phyloP scores from a whole-genome alignment of 352 stramenopile species.

The Paralagenidium karlingii region DNA sequence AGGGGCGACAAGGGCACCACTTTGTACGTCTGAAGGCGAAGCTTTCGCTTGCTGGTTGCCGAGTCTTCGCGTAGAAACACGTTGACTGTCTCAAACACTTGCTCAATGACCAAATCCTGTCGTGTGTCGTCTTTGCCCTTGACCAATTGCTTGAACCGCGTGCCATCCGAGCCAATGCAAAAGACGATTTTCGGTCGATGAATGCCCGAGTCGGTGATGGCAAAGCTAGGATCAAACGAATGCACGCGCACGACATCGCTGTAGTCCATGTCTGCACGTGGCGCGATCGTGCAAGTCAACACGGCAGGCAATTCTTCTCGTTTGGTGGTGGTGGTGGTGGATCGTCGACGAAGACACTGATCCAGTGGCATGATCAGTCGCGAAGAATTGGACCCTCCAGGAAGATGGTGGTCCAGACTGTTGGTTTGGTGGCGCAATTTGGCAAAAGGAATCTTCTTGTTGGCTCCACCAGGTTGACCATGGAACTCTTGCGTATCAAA shows the following conservation, averaged over 20 bases:
- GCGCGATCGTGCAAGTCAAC: constrained; percentile 58
- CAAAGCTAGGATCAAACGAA: constrained; percentile 87
- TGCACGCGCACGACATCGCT: constrained; percentile 67
- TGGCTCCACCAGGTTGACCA: too few relatives aligned
- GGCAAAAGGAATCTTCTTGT: constrained; percentile 62
- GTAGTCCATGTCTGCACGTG: constrained; percentile 72
- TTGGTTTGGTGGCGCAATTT: constrained; percentile 16
- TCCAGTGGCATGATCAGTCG: constrained; percentile 31
- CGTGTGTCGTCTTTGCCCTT: constrained; percentile 88
- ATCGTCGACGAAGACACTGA: constrained; percentile 48
- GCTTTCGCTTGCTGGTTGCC: constrained; percentile 39
- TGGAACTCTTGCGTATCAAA: constrained; percentile 73
- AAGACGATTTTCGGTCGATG: constrained; percentile 96
- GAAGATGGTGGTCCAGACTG: constrained; percentile 10
- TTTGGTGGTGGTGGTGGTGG: constrained; percentile 10
- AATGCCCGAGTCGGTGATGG: constrained; percentile 91
- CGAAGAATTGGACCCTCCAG: constrained; percentile 3
- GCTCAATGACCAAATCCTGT: constrained; percentile 84
- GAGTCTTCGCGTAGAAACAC: constrained; percentile 70
- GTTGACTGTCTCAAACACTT: constrained; percentile 85
- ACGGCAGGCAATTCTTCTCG: constrained; percentile 42
- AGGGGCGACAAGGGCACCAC: constrained; percentile 85
- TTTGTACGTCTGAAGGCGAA: constrained; percentile 94
- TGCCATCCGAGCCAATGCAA: constrained; percentile 89
- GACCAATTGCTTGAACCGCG: constrained; percentile 90